Evolutionary conservation across 495 filamentous ascomycete genomes (phyloP), one percentile per base, ranked within the genome.

Genomic region (Melanomma pulvis-pyrius): DNA sequence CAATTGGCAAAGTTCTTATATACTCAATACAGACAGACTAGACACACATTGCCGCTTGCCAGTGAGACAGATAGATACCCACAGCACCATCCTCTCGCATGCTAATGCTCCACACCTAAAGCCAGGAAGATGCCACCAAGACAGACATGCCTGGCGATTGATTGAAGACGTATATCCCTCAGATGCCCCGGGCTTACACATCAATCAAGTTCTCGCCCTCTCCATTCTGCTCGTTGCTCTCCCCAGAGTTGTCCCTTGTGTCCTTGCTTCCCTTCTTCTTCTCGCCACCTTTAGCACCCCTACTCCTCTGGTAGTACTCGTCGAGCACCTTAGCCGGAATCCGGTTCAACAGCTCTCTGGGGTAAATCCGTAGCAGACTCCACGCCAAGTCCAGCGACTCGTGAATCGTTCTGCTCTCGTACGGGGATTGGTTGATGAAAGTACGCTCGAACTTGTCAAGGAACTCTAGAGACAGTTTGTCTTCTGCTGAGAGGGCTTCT

Each of bases 401-500:
- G 77, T 82, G 91, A 74, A 98, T 96, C 51, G 82, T 89, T 63
- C 94, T 87, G 44, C 85, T 85, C 79, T 99, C 94, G 78, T 99
- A 99, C 39, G 94, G 80, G 44, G 90, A 89, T 79, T 99, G 94
- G 65, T 81, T 82, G 81, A 99, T 96, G 81, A 97, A 99, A 47
- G 84, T 87, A 57, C 88, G 84, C 81, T 99, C 94, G 77, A 99
- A 99, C 75, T 97, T 97, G 68, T 98, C 96, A 63, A 99, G 82
- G 83, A 99, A 98, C 78, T 99, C 94, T 11, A 99, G 85, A 15
- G 92, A 96, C 50, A 98, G 86, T 81, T 97, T 98, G 81, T 99
- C 94, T 81, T 99, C 94, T 50, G 90, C 83, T 25, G 90, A 94
- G 58, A 99, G 80, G 39, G 94, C 94, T 76, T 99, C 94, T 77